Evolutionary conservation across 306 rosid species (phyloP), one percentile per base, ranked within the genome.

Genomic region (Urtica urens): DNA sequence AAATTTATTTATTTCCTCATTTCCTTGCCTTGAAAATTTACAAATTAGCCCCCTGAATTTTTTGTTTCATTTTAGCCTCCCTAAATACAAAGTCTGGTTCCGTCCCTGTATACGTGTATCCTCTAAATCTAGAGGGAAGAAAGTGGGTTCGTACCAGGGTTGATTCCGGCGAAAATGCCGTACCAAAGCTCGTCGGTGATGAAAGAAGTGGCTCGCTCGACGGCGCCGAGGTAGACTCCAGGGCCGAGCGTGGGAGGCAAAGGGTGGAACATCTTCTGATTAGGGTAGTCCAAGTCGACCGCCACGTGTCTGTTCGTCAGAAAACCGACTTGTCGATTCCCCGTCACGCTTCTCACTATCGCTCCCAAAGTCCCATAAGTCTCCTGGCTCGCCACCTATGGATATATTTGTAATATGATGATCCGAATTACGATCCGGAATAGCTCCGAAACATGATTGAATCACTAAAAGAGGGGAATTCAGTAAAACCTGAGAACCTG

Each of bases 191-290:
- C 99, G 48, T 92, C 99, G 1, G 87, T 85, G 73, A 92, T 92
- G 53, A 92, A 85, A 28, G 99, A 90, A 46, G 99, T 92, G 24
- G 99, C 99, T 73, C 96, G 75, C 79, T 92, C 99, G 23, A 92
- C 99, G 1, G 99, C 99, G 24, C 99, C 99, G n/a, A 92, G 95
- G 73, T 92, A 92, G 31, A 85, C 96, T 62, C 99, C 99, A 1
- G 95, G 99, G 19, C 99, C 99, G 64, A 92, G 73, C 10, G 96
- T 82, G 16, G 95, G 99, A 34, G 99, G 95, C 41, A 92, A 82
- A 33, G 99, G 99, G 62, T 92, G 99, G 66, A 92, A 92, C 99
- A 92, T 92, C 72, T 92, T 92, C 76, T 92, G 99, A 60, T 92
- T 92, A 3, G 99, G 99, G 70, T 92, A 92, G 64, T 92, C 96